Evolutionary conservation across 441 rosid genomes (phyloP), one percentile per base, ranked within the genome.

Genomic region (Populus tomentosa): DNA sequence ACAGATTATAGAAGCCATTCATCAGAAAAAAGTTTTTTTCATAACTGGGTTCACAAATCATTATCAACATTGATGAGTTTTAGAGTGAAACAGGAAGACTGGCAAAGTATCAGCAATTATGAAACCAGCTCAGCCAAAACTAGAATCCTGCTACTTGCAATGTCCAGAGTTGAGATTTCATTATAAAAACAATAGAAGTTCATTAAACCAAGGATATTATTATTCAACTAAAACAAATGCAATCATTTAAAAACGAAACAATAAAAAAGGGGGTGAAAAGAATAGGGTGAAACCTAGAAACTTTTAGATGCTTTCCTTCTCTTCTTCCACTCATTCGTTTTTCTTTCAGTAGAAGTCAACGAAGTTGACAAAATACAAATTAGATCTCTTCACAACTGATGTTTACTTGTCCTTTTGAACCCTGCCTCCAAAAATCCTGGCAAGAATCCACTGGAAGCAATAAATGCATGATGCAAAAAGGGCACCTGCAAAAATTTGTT

Each of bases 401-500:
- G 69, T 77, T 75, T 38, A 9, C 35, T 76, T 46, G 16, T 50
- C 61, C 63, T 70, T 63, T 50, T 33, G 70, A 74, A 68, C 35
- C 33, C 36, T 59, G 68, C 80, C 75, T 36, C 30, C 38, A 81
- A 78, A 82, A 67, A 76, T 62, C 72, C 23, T 50, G 77, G 75
- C 82, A 75, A 70, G 78, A 77, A 67, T 63, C 71, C 72, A 10
- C 38, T 26, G 18, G 46, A 16, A 42, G 69, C 81, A 80, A 16
- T 66, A 9, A 75, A 68, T 53, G 65, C 71, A 53, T 28, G n/a
- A 36, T 23, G 73, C 24, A 33, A 61, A 50, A 73, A 1, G 9
- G 65, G 77, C 32, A 40, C 73, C 80, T 73, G 76, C 75, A 38
- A 35, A 24, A 70, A 36, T n/a, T 80, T 66, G 14, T 46, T 77